Base-by-base conservation (phyloP, 768 basidiomycete species). In the Lactarius deliciosus region DNA sequence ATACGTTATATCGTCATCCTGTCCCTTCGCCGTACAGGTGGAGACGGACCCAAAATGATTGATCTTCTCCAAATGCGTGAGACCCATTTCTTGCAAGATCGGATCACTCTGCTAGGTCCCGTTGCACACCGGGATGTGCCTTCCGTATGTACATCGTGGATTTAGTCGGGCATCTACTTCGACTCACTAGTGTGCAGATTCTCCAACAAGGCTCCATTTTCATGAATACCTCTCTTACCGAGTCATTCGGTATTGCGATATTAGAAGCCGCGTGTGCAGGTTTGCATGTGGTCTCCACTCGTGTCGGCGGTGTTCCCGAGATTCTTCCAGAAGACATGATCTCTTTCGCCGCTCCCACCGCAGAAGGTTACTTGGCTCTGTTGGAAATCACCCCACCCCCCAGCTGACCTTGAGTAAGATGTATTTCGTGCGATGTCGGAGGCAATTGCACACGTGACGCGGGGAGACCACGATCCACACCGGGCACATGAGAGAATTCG, bases 181-280 rank as follows among this genome's bases (percentile, higher is more conserved):
- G 28, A 30, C 16, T 53, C 13, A 53, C 50, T 53, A 10, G 34
- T 11, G 0, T 34, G 16, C 69, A 95, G 93, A 88, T 97, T n/a
- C 83, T 99, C 13, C 81, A 81, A 8, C 87, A 86, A 53, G 97
- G 96, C 1, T 83, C 92, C 15, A 95, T 99, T 67, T 99, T 90
- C 77, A 81, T 99, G 80, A 97, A 96, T 73, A 96, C 97, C 0
- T 96, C 94, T 0, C 82, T 98, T 30, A 98, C 96, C 1, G 97
- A 98, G 75, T 86, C 97, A 0, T 99, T 98, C 71, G 96, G 97
- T 0, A 98, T 96, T 70, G 92, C 91, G n/a, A 95, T 96, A 69
- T 83, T 99, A 53, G 97, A 99, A 79, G 97, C 96, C 0, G 97
- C 97, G 0, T 96, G 92, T 69, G 87, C 94, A 0, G 96, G 97